Evolutionary conservation across 192 early-diverging fungal genomes (phyloP).

Genomic region (Backusella circina): DNA sequence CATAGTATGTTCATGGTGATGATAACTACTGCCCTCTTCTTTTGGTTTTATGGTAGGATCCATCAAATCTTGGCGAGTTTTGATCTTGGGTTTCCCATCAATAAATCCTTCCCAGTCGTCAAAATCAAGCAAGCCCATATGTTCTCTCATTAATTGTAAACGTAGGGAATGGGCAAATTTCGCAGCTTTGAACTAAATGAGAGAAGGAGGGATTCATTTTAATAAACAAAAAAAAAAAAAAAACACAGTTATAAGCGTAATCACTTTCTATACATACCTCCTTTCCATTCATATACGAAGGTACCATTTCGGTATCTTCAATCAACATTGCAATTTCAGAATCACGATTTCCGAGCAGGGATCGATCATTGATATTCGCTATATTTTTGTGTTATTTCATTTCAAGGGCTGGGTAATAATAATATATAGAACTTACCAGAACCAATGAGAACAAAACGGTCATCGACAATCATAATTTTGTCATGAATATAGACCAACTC

Average conservation of each 20-base stretch:
- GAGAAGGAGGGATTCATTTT: background rate
- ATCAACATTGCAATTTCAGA: constrained; percentile 58
- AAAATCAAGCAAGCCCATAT: constrained; percentile 64
- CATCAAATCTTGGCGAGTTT: background rate
- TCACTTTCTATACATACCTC: constrained; percentile 23
- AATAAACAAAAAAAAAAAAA: too few species aligned
- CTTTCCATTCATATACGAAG: constrained; percentile 65
- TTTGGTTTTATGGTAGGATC: background rate
- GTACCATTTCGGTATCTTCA: constrained; percentile 68
- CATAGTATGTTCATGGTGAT: background rate
- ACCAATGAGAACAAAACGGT: constrained; percentile 78
- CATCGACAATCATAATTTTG: constrained; percentile 88
- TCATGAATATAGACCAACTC: constrained; percentile 88
- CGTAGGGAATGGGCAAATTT: constrained; percentile 71
- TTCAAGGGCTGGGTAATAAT: background rate
- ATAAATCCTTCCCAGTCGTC: constrained; percentile 27
- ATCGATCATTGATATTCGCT: constrained; percentile 13
- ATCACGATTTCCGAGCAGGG: constrained; percentile 5
- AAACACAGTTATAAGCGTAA: background rate
- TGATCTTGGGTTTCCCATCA: constrained; percentile 12
- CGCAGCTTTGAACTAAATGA: constrained; percentile 55
- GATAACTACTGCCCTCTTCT: background rate
- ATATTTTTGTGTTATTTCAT: background rate
- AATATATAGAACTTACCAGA: constrained; percentile 35
- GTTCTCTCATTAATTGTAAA: constrained; percentile 76